Evolutionary conservation across 2,329 filamentous ascomycete genomes (phyloP).

Genomic region (Magnaporthales sp.): DNA sequence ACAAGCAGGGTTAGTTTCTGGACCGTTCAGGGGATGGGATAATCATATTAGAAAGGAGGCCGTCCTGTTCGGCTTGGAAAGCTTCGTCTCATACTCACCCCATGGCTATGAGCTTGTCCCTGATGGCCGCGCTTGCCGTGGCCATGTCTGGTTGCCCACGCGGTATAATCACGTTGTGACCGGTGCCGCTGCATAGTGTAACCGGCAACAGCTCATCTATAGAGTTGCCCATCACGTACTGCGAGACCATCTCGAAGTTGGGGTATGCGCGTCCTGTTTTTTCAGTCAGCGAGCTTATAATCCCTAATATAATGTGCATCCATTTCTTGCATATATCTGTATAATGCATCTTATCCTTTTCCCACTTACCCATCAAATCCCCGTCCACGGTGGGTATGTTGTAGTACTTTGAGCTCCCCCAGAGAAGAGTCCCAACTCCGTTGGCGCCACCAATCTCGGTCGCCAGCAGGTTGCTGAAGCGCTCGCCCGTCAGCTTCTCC

Average conservation of each 20-base stretch:
- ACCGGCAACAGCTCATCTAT: slow-evolving; percentile 18
- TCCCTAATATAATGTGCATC: background rate
- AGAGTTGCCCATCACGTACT: slow-evolving; percentile 20
- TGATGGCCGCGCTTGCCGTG: slow-evolving; percentile 35
- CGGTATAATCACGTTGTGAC: slow-evolving; percentile 13
- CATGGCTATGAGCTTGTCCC: slow-evolving; percentile 41
- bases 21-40: background rate
- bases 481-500: slow-evolving; percentile 42
- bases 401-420: slow-evolving; percentile 39
- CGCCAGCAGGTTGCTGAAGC: slow-evolving; percentile 45
- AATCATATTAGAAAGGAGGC: background rate
- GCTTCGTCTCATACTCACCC: slow-evolving; percentile 32
- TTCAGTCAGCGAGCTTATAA: background rate
- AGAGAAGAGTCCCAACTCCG: slow-evolving; percentile 48
- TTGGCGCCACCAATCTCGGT: slow-evolving; percentile 62
- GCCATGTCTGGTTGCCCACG: slow-evolving; percentile 13
- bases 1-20: slow-evolving; percentile 38
- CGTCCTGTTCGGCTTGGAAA: background rate
- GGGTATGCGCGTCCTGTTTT: slow-evolving; percentile 16
- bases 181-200: slow-evolving; percentile 15
- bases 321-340: background rate
- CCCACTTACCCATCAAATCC: slow-evolving; percentile 41
- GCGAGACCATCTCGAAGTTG: slow-evolving; percentile 19
- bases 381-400: slow-evolving; percentile 42
- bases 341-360: background rate